phyloP scores from a whole-genome alignment of 495 filamentous ascomycete genomes.

The Penicillium parvum region DNA sequence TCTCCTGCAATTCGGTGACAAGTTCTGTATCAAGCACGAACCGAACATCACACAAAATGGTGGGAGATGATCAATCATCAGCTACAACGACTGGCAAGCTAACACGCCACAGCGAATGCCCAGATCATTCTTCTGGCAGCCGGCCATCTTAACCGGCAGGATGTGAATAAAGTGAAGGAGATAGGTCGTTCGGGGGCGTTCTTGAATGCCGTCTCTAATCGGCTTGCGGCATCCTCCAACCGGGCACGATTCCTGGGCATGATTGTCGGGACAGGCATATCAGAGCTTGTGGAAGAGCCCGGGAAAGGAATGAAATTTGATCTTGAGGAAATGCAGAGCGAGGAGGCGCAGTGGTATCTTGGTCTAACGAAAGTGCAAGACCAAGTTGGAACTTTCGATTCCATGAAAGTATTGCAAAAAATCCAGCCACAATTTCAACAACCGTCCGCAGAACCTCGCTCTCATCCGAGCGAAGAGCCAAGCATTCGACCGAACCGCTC shows the following conservation, averaged over 20 bases:
- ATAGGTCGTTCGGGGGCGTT: constrained; percentile 67
- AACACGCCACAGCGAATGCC: constrained; percentile 56
- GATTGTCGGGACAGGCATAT: constrained; percentile 78
- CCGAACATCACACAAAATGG: constrained; percentile 84
- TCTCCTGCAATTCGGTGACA: constrained; percentile 73
- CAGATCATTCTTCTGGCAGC: constrained; percentile 75
- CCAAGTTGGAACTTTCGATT: constrained; percentile 53
- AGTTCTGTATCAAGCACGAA: constrained; percentile 79
- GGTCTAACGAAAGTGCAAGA: constrained; percentile 61
- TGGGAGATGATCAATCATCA: constrained; percentile 24
- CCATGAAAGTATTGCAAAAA: constrained; percentile 30
- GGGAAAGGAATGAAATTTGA: constrained; percentile 75
- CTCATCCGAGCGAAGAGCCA: constrained; percentile 7
- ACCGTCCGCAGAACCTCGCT: not conserved
- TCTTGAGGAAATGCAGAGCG: constrained; percentile 68
- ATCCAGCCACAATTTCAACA: not conserved
- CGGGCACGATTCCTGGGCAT: constrained; percentile 84
- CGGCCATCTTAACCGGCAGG: constrained; percentile 64
- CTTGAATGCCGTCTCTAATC: constrained; percentile 77
- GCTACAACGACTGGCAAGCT: constrained; percentile 11
- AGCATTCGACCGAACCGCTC: constrained; percentile 14
- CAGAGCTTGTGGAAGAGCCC: constrained; percentile 70
- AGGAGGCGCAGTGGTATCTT: constrained; percentile 76
- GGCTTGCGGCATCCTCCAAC: constrained; percentile 69
- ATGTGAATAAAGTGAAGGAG: constrained; percentile 55